Conservation (phyloP, 1,284 basidiomycete genomes). For the Papiliotrema terrestris region DNA sequence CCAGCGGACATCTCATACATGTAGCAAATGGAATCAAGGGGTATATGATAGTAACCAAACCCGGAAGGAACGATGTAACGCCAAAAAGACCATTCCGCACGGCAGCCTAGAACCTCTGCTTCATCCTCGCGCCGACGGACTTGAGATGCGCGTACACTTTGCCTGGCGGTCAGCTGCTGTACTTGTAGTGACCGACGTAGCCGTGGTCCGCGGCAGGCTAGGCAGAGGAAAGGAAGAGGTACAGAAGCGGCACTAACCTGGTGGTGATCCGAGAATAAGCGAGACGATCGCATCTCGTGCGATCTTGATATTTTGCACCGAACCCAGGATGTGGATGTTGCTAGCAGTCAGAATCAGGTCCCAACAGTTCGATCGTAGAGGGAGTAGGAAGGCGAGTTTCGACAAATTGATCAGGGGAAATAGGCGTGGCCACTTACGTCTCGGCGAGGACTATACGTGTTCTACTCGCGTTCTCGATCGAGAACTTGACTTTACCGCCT, state of each 20-base stretch:
- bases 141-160: constrained; percentile 91
- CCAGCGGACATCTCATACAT: no score
- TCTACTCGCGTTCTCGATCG: constrained; percentile 93
- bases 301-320: constrained; percentile 82
- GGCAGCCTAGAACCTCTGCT: constrained; percentile 62
- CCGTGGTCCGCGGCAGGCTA: no score
- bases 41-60: no score
- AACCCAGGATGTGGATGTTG: constrained; percentile 59
- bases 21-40: no score
- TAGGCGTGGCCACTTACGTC: constrained; percentile 72
- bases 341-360: constrained; percentile 20
- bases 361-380: no score
- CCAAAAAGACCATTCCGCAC: no score
- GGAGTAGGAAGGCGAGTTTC: no score
- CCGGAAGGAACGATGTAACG: no score
- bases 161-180: constrained; percentile 24
- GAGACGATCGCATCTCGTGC: constrained; percentile 94
- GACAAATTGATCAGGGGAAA: no score
- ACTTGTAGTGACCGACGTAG: no score
- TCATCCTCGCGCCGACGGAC: constrained; percentile 88
- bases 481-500: constrained; percentile 97
- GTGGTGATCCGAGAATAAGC: constrained; percentile 89
- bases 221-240: neutral
- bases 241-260: constrained; percentile 55
- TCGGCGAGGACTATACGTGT: constrained; percentile 96